These are phyloP conservation scores for Penicillium frequentans DNA, from an alignment of 2,329 filamentous ascomycete species.

Conservation along the genomic window DNA sequence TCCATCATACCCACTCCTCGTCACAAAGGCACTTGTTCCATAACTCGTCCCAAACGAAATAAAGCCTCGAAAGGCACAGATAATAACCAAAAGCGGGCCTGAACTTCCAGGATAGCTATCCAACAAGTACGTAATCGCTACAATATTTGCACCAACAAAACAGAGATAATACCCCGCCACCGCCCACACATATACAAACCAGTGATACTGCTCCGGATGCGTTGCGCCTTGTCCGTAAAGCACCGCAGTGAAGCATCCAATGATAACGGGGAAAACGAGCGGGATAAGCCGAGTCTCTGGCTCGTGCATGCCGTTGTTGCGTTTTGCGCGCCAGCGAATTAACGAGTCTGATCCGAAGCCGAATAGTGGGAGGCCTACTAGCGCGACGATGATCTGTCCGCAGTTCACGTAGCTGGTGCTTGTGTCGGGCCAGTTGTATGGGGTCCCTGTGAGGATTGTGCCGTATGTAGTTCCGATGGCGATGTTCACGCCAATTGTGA, in stretches of 20 bases:
- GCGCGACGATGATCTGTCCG: slow-evolving; percentile 41
- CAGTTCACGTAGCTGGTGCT: slow-evolving; percentile 39
- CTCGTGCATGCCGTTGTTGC: slow-evolving; percentile 43
- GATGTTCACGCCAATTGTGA: slow-evolving; percentile 44
- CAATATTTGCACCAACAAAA: slow-evolving; percentile 44
- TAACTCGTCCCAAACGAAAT: slow-evolving; percentile 42
- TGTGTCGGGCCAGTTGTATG: slow-evolving; percentile 40
- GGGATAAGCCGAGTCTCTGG: slow-evolving; percentile 36
- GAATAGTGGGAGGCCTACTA: slow-evolving; percentile 41
- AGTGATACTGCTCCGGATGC: slow-evolving; percentile 32
- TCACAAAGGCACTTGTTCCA: too few species aligned
- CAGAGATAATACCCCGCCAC: slow-evolving; percentile 27
- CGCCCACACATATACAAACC: slow-evolving; percentile 24
- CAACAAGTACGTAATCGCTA: slow-evolving; percentile 46
- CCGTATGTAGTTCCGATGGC: slow-evolving; percentile 46
- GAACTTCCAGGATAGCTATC: slow-evolving; percentile 47
- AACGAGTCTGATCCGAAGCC: slow-evolving; percentile 42
- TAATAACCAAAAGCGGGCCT: slow-evolving; percentile 46
- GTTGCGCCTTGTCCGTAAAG: slow-evolving; percentile 41
- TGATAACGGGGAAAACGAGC: slow-evolving; percentile 36
- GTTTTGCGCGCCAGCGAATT: slow-evolving; percentile 28
- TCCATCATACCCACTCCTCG: slow-evolving; percentile 30
- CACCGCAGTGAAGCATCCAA: slow-evolving; percentile 40
- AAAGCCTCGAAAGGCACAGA: slow-evolving; percentile 49
- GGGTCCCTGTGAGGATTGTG: slow-evolving; percentile 32